Conservation (phyloP, 768 basidiomycete species). For the Suillus brevipes region DNA sequence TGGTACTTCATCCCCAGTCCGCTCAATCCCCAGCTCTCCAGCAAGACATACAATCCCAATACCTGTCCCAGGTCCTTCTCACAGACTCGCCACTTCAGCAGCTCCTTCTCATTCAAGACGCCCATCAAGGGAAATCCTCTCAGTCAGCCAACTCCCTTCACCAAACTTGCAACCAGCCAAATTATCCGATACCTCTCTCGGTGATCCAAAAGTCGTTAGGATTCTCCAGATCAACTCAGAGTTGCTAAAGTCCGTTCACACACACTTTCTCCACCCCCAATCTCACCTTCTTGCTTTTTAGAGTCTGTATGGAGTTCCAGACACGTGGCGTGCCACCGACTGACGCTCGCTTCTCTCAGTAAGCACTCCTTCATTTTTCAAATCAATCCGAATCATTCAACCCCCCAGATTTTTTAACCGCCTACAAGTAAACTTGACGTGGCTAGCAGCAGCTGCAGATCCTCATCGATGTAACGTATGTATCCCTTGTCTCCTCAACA, state of each 20-base stretch:
- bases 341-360: slow-evolving; percentile 62
- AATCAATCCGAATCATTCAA: slow-evolving; percentile 16
- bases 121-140: slow-evolving; percentile 27
- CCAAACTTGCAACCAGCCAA: slow-evolving; percentile 20
- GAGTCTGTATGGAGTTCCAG: slow-evolving; percentile 65
- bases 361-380: slow-evolving; percentile 27
- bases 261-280: slow-evolving; percentile 4
- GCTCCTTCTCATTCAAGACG: slow-evolving; percentile 29
- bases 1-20: slow-evolving; percentile 20
- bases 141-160: slow-evolving; percentile 30
- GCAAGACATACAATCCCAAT: slow-evolving; percentile 6
- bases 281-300: slow-evolving; percentile 26
- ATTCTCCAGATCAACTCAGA: slow-evolving; percentile 71
- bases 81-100: slow-evolving; percentile 17
- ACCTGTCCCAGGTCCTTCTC: slow-evolving; percentile 23
- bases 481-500: slow-evolving; percentile 12
- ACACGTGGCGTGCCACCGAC: slow-evolving; percentile 44
- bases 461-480: slow-evolving; percentile 49
- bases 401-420: slow-evolving; percentile 54
- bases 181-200: slow-evolving; percentile 16
- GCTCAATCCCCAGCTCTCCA: slow-evolving; percentile 10
- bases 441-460: slow-evolving; percentile 71
- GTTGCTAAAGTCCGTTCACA: slow-evolving; percentile 56
- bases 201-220: slow-evolving; percentile 53
- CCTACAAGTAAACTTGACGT: slow-evolving; percentile 69